Evolutionary conservation across 2,329 filamentous ascomycete species (phyloP).

Genomic region (Colletotrichum shisoi): DNA sequence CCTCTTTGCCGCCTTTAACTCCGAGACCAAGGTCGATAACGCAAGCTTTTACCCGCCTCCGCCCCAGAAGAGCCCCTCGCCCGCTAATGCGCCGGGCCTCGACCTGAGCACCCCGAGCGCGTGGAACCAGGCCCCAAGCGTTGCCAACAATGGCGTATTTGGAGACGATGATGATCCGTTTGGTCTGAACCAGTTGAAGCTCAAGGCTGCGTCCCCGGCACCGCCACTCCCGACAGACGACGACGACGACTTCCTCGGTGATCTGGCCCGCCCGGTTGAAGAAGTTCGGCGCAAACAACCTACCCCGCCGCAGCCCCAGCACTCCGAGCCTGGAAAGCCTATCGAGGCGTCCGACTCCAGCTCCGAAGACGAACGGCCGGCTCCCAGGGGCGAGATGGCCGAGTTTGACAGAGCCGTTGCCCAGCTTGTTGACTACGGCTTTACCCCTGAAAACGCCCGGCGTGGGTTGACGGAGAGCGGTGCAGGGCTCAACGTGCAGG

Average conservation of each 20-base stretch:
- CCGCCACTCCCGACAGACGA: conserved; percentile 44
- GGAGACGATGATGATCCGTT: conserved; percentile 88
- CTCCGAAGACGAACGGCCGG: conserved; percentile 55
- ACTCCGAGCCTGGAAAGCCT: conserved; percentile 62
- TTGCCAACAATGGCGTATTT: conserved; percentile 50
- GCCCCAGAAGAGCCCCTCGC: conserved; percentile 55
- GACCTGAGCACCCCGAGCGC: conserved; percentile 64
- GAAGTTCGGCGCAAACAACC: conserved; percentile 63
- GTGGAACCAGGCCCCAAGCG: conserved; percentile 55
- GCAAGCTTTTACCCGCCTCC: conserved; percentile 70
- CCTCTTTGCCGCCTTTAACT: conserved; percentile 72
- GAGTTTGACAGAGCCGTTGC: conserved; percentile 79
- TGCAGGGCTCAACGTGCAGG: conserved; percentile 80
- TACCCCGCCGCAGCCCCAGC: conserved; percentile 49
- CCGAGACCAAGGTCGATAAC: conserved; percentile 72
- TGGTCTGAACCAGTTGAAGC: conserved; percentile 73
- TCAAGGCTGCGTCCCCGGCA: conserved; percentile 46
- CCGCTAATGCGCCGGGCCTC: conserved; percentile 54
- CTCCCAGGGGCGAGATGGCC: conserved; percentile 45
- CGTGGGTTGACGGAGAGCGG: conserved; percentile 82
- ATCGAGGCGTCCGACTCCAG: conserved; percentile 62
- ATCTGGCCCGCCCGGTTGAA: conserved; percentile 70
- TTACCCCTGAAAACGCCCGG: conserved; percentile 82
- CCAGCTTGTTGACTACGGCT: conserved; percentile 94
- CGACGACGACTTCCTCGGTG: conserved; percentile 72